Evolutionary conservation across 768 basidiomycete genomes (phyloP).

Genomic region (Crucibulum laeve): DNA sequence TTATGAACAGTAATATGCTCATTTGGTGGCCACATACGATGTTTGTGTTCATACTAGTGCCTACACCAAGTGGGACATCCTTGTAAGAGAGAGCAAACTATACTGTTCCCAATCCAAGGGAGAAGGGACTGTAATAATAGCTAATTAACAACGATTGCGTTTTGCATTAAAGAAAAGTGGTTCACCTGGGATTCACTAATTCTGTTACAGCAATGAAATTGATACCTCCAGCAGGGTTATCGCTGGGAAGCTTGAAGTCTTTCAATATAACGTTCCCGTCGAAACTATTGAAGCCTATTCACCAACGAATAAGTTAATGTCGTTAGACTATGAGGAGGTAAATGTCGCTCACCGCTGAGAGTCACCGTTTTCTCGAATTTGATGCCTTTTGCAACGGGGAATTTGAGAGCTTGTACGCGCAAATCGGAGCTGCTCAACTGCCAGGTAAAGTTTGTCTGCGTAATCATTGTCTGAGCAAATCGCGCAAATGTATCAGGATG

Average conservation of each 20-base stretch:
- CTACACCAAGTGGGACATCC: slow-evolving; percentile 50
- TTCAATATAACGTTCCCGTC: slow-evolving; percentile 46
- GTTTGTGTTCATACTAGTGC: slow-evolving; percentile 43
- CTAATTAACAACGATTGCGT: background rate
- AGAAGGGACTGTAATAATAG: slow-evolving; percentile 47
- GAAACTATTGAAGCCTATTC: slow-evolving; percentile 58
- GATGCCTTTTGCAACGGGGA: slow-evolving; percentile 63
- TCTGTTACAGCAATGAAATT: slow-evolving; percentile 54
- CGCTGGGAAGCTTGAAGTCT: slow-evolving; percentile 63
- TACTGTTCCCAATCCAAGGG: slow-evolving; percentile 64
- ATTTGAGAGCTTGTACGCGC: slow-evolving; percentile 60
- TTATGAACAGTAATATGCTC: slow-evolving; percentile 2
- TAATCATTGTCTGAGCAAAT: slow-evolving; percentile 64
- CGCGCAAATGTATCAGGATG: slow-evolving; percentile 55
- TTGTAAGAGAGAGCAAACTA: slow-evolving; percentile 59
- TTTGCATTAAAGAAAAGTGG: background rate
- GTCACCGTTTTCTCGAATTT: slow-evolving; percentile 58
- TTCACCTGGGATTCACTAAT: slow-evolving; percentile 54
- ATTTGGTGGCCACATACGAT: slow-evolving; percentile 36
- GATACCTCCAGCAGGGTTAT: slow-evolving; percentile 65
- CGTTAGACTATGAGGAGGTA: background rate
- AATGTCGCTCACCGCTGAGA: slow-evolving; percentile 39
- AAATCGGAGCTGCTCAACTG: slow-evolving; percentile 51
- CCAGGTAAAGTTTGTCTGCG: slow-evolving; percentile 66
- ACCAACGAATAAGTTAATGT: background rate